Evolutionary conservation across 345 rosid genomes (phyloP).

Genomic region (Melastoma malabathricum): DNA sequence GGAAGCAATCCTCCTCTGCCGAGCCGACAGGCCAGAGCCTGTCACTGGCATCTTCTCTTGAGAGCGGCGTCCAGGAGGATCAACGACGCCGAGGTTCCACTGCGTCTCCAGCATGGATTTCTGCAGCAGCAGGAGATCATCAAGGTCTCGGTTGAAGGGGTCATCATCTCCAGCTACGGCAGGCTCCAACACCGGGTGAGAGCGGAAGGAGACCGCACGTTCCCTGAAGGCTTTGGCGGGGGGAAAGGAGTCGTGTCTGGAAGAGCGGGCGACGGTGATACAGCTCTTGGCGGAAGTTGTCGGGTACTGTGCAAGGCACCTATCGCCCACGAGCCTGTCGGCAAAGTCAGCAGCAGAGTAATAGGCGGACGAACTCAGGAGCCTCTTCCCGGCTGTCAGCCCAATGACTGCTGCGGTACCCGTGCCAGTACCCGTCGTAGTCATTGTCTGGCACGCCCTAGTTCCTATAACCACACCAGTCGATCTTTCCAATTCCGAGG

Average conservation of each 20-base stretch:
- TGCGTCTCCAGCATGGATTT: constrained; percentile 87
- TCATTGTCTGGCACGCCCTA: too few relatives aligned
- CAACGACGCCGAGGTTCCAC: constrained; percentile 71
- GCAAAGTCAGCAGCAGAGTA: constrained; percentile 24
- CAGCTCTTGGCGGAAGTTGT: constrained; percentile 11
- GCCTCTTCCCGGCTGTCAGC: constrained; percentile 62
- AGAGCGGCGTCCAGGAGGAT: constrained; percentile 15
- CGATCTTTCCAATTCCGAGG: too few relatives aligned
- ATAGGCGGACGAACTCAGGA: constrained; percentile 54
- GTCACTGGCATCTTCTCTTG: constrained; percentile 32
- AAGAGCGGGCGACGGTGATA: constrained; percentile 34
- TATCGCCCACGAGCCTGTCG: constrained; percentile 25
- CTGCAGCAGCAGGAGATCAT: constrained; percentile 72
- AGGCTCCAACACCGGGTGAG: constrained; percentile 14
- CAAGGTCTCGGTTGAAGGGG: constrained; percentile 42
- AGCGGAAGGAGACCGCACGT: constrained; percentile 22
- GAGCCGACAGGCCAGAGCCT: constrained; percentile 70
- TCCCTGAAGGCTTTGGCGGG: constrained; percentile 56
- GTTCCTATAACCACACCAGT: too few relatives aligned
- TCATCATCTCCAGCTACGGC: constrained; percentile 26
- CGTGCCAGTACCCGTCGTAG: too few relatives aligned
- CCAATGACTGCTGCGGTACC: constrained; percentile 62
- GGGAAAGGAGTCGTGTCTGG: constrained; percentile 21
- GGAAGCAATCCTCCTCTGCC: constrained; percentile 43
- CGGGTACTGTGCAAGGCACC: neutral